Evolutionary conservation across 805 yeast genomes (phyloP).

Genomic region (Diddensiella transvaalensis): DNA sequence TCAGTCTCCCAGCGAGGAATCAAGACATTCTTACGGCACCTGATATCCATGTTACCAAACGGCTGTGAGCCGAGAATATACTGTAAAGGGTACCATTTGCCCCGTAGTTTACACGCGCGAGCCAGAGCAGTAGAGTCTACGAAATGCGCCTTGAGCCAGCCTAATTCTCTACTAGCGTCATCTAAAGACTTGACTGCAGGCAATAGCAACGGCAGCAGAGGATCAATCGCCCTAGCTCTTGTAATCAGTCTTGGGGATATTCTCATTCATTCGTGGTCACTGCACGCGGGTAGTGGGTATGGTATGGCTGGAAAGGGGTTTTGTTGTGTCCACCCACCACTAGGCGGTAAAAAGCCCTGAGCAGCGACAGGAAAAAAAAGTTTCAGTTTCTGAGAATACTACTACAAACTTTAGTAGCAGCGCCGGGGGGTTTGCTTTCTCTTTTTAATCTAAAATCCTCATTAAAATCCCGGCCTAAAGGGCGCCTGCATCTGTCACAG

Average conservation of each 20-base stretch:
- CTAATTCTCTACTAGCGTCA: slow-evolving; percentile 52
- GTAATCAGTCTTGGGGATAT: slow-evolving; percentile 15
- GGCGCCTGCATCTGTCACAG: too few species aligned
- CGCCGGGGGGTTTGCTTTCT: too few species aligned
- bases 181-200: slow-evolving; percentile 24
- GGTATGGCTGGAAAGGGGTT: not conserved
- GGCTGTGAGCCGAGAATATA: slow-evolving; percentile 86
- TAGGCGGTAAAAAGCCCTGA: too few species aligned
- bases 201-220: slow-evolving; percentile 23
- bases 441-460: too few species aligned
- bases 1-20: slow-evolving; percentile 97
- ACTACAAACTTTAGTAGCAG: too few species aligned
- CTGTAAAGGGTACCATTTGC: slow-evolving; percentile 66
- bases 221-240: slow-evolving; percentile 19
- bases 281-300: not conserved
- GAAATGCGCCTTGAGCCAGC: slow-evolving; percentile 62
- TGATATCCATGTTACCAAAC: slow-evolving; percentile 63
- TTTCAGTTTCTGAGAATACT: too few species aligned
- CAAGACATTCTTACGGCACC: slow-evolving; percentile 61
- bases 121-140: slow-evolving; percentile 42
- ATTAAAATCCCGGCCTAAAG: too few species aligned
- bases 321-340: too few species aligned
- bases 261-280: slow-evolving; percentile 18
- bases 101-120: slow-evolving; percentile 52
- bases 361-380: too few species aligned